Conservation (phyloP, 2,329 filamentous ascomycete genomes). For the Samsoniella hepiali region DNA sequence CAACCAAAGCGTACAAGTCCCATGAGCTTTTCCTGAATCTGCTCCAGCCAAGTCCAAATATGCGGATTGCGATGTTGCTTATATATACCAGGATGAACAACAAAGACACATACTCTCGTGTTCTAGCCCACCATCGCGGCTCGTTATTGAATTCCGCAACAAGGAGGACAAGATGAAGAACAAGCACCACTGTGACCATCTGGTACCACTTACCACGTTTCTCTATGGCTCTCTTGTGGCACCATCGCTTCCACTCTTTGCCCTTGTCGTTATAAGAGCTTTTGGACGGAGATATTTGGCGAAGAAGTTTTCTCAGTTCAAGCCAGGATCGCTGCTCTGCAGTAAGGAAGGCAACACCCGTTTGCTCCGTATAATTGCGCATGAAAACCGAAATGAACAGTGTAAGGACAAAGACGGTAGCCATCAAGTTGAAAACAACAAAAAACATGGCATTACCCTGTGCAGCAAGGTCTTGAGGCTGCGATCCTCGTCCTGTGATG, state of each 20-base stretch:
- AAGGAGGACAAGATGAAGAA: slow-evolving; percentile 79
- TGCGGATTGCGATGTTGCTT: slow-evolving; percentile 76
- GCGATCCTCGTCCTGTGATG: slow-evolving; percentile 72
- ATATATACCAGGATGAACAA: slow-evolving; percentile 78
- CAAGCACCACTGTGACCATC: slow-evolving; percentile 72
- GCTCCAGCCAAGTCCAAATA: slow-evolving; percentile 86
- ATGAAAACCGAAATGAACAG: slow-evolving; percentile 99
- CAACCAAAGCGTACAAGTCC: slow-evolving; percentile 84
- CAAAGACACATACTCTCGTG: slow-evolving; percentile 75
- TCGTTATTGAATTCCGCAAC: slow-evolving; percentile 84
- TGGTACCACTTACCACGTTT: slow-evolving; percentile 92
- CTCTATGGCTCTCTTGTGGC: slow-evolving; percentile 88
- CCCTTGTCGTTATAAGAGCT: slow-evolving; percentile 76
- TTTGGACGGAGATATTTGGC: slow-evolving; percentile 93
- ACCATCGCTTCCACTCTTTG: slow-evolving; percentile 84
- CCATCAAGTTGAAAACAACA: slow-evolving; percentile 91
- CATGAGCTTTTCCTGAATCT: slow-evolving; percentile 90
- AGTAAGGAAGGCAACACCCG: slow-evolving; percentile 91
- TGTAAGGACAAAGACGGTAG: slow-evolving; percentile 93
- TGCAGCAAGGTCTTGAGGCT: slow-evolving; percentile 66
- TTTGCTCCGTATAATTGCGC: slow-evolving; percentile 99
- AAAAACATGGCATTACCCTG: slow-evolving; percentile 93
- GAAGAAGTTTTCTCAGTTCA: slow-evolving; percentile 84
- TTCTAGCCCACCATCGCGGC: slow-evolving; percentile 63
- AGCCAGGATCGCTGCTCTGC: slow-evolving; percentile 96